Base-by-base conservation (phyloP, 176 grass and related monocot species). In the Ensete ventricosum region DNA sequence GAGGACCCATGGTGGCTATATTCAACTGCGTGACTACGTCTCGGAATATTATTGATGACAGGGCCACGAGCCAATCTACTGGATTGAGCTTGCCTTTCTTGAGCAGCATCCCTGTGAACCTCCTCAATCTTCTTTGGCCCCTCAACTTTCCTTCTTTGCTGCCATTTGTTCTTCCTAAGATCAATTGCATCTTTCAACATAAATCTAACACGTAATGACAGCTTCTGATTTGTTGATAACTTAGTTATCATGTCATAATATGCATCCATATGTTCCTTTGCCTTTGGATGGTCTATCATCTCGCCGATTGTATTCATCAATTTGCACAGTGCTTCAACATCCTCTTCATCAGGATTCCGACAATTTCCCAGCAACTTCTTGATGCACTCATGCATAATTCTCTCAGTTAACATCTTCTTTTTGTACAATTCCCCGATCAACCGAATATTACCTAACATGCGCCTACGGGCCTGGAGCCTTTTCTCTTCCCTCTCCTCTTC, bases 101-200 rank as follows among this genome's bases (percentile, higher is more conserved):
- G 89, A 74, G 87, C 93, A 76, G 93, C 93, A 83, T 93, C 93
- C 67, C 90, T 83, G 75, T 97, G 93, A 69, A 97, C 90, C 69
- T 97, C 93, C 64, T 97, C 93, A 52, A 97, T 97, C 79, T 97
- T 97, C 83, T 97, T 97, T n/a, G 93, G 93, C 9, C 93, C 93
- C 70, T 97, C 93, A 12, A 97, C 83, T 82, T 97, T 97, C 69
- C 90, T 88, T 64, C 93, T 89, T 72, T 97, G 87, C 54, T 97
- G 93, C 93, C 93, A 97, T 67, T 77, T 90, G 69, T 97, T 92
- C 79, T 17, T 97, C 77, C 93, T 90, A 52, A 97, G 86, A 83
- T 97, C 93, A 72, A 92, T 97, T 62, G 85, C 81, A 80, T 97
- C 93, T 86, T 87, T 90, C 22, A 97, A 53, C 85, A 97, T 81